A percentile compares a stretch with the other conserved stretches of the same genome.
These are phyloP conservation scores for Rhizophora mangle DNA, from an alignment of 345 rosid species.

Conservation along the genomic window DNA sequence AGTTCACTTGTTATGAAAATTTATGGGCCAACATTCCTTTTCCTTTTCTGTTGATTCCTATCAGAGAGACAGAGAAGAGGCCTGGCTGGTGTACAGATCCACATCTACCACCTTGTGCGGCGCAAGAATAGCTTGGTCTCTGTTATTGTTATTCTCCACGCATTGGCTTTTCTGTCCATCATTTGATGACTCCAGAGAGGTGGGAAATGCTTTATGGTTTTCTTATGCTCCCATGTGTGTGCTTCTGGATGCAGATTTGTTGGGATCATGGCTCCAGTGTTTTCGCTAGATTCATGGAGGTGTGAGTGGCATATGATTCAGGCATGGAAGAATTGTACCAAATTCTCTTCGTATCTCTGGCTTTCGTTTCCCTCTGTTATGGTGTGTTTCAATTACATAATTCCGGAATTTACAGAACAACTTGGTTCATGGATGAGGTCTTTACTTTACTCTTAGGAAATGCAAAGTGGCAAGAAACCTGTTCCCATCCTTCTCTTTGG, in stretches of 20 bases:
- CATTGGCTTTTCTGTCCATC: neutral
- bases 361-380: conserved; percentile 1
- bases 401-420: conserved; percentile 64
- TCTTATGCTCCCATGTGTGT: neutral
- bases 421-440: conserved; percentile 99
- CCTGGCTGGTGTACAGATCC: conserved; percentile 91
- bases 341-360: neutral
- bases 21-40: neutral
- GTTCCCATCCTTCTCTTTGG: neutral
- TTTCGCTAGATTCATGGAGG: conserved; percentile 89
- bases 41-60: conserved; percentile 21
- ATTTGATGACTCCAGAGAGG: neutral
- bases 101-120: conserved; percentile 94
- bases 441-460: conserved; percentile 86
- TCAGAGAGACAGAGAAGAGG: conserved; percentile 74
- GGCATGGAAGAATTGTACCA: conserved; percentile 33
- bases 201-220: neutral
- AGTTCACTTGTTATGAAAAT: neutral
- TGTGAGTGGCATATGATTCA: conserved; percentile 98
- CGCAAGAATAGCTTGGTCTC: conserved; percentile 43
- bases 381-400: conserved; percentile 6
- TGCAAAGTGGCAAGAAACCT: conserved; percentile 64
- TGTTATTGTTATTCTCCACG: neutral
- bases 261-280: conserved; percentile 99
- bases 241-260: conserved; percentile 58